A percentile compares a stretch with the other conserved stretches of the same genome.
phyloP scores from a whole-genome alignment of 192 early-diverging fungal genomes.

The Rhizophagus prolifer region DNA sequence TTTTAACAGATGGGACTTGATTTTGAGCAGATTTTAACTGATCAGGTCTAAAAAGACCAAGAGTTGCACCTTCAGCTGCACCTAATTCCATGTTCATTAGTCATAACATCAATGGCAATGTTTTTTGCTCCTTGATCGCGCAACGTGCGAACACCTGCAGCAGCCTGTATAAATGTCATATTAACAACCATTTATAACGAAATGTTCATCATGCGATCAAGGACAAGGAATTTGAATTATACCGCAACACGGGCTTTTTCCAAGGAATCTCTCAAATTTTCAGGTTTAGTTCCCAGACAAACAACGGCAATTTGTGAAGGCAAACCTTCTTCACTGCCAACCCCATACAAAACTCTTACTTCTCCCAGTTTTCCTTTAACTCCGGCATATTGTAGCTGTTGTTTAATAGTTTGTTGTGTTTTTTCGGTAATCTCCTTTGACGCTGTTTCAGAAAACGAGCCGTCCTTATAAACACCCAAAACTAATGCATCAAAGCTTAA shows the following conservation, averaged over 20 bases:
- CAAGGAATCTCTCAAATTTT: constrained; percentile 33
- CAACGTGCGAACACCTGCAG: no score
- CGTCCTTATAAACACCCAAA: constrained; percentile 39
- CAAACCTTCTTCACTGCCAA: constrained; percentile 49
- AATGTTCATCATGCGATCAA: neutral
- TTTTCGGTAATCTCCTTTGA: constrained; percentile 30
- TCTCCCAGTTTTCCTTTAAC: constrained; percentile 54
- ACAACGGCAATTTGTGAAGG: constrained; percentile 66
- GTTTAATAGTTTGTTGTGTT: constrained; percentile 38
- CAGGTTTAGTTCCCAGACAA: constrained; percentile 52
- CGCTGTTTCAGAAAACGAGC: constrained; percentile 25
- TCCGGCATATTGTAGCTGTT: constrained; percentile 43
- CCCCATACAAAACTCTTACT: constrained; percentile 52
- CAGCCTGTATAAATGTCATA: no score
- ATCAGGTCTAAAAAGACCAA: constrained; percentile 71
- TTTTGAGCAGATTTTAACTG: constrained; percentile 57
- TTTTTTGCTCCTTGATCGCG: no score
- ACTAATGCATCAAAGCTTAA: constrained; percentile 32
- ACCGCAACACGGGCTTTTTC: constrained; percentile 68
- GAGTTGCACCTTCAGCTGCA: constrained; percentile 72
- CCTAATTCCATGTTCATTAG: constrained; percentile 53
- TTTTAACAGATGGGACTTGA: constrained; percentile 25
- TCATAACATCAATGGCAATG: constrained; percentile 31
- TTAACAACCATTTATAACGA: neutral
- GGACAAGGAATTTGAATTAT: constrained; percentile 11